Conservation (phyloP, 2,329 filamentous ascomycete species). For the Aspergillus brunneoviolaceus region DNA sequence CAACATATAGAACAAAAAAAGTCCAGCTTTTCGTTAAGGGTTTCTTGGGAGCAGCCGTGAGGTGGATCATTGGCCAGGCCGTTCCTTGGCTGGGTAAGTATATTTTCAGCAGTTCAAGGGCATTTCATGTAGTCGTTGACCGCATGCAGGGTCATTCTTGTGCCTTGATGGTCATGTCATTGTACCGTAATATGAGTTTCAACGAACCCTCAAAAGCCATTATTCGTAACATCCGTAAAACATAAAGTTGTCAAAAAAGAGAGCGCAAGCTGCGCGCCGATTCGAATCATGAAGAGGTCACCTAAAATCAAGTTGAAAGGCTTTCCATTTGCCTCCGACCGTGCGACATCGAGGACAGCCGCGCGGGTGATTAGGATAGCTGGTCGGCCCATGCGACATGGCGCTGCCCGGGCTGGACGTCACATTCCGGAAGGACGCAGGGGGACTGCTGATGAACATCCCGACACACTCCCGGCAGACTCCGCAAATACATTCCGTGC, state of each 20-base stretch:
- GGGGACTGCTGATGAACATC: constrained; percentile 45
- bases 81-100: constrained; percentile 13
- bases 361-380: constrained; percentile 39
- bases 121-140: constrained; percentile 1
- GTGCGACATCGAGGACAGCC: constrained; percentile 49
- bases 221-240: constrained; percentile 34
- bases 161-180: constrained; percentile 18
- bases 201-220: constrained; percentile 21
- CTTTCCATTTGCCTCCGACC: constrained; percentile 49
- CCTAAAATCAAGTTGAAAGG: constrained; percentile 50
- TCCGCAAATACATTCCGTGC: constrained; percentile 93
- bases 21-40: constrained; percentile 28
- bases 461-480: constrained; percentile 81
- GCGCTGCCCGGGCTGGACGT: constrained; percentile 33
- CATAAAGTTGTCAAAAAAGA: constrained; percentile 11
- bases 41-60: neutral
- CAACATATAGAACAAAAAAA: constrained; percentile 18
- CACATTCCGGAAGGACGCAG: constrained; percentile 38
- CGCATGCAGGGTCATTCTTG: neutral
- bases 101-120: neutral
- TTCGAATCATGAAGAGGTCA: constrained; percentile 23
- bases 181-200: constrained; percentile 25
- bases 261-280: neutral
- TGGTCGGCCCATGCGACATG: constrained; percentile 34
- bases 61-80: constrained; percentile 18